Conservation (phyloP, 768 basidiomycete genomes). For the Naematelia aurantialba region DNA sequence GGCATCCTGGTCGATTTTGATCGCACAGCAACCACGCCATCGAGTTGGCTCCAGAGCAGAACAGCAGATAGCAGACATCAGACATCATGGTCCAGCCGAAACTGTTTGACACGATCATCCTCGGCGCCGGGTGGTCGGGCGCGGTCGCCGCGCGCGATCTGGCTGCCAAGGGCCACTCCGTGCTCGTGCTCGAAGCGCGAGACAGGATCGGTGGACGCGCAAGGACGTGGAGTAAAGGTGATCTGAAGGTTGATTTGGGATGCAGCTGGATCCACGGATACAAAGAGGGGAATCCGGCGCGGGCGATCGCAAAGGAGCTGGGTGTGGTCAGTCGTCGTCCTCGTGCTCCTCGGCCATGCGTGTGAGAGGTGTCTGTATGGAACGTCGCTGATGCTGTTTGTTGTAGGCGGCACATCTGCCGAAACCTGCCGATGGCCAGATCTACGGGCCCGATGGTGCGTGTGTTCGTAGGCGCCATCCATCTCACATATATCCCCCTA, state of each 20-base stretch:
- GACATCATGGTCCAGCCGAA: background rate
- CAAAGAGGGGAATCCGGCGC: conserved; percentile 43
- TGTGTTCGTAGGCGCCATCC: too few species aligned
- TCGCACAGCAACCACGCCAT: too few species aligned
- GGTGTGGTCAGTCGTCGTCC: conserved; percentile 21
- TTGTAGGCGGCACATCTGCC: conserved; percentile 39
- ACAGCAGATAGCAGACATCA: too few species aligned
- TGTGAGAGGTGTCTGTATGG: too few species aligned
- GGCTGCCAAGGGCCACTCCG: conserved; percentile 29
- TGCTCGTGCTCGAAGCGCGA: conserved; percentile 46
- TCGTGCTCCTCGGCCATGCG: too few species aligned
- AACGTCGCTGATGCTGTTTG: too few species aligned
- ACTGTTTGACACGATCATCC: conserved; percentile 39
- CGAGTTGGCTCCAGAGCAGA: too few species aligned
- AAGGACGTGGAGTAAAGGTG: conserved; percentile 33
- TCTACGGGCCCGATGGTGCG: conserved; percentile 42
- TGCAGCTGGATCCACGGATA: conserved; percentile 50
- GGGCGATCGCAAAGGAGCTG: conserved; percentile 37
- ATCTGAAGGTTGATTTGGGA: conserved; percentile 44
- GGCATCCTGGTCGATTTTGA: too few species aligned
- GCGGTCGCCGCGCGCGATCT: conserved; percentile 39
- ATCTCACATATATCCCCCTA: too few species aligned
- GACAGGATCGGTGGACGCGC: conserved; percentile 45
- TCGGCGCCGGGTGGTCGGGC: conserved; percentile 47
- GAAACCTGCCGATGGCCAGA: conserved; percentile 33